Conservation (phyloP, 2,329 filamentous ascomycete species). For the Penicillium sp. region DNA sequence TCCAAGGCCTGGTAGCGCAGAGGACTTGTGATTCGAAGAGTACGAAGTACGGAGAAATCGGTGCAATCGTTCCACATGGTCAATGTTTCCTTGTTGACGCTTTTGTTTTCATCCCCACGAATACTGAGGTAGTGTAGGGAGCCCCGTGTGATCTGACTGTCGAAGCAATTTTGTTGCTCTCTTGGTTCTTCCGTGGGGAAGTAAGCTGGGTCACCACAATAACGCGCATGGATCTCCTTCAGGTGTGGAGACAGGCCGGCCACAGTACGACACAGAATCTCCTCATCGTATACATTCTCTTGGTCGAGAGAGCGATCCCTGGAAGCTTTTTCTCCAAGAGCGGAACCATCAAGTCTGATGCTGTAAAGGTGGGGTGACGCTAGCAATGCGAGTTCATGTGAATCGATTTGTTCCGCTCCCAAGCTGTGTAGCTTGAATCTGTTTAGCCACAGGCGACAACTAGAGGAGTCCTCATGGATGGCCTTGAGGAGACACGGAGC, state of each 20-base stretch:
- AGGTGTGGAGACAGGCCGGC: not conserved
- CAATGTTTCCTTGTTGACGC: not conserved
- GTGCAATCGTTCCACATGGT: not conserved
- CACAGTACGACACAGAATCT: not conserved
- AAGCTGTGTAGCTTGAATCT: not conserved
- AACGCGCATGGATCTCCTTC: not conserved
- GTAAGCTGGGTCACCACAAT: not conserved
- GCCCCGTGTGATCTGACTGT: not conserved
- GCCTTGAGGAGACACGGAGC: not conserved
- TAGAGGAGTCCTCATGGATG: not conserved
- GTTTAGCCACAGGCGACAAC: not conserved
- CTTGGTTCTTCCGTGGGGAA: not conserved
- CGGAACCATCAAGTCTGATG: not conserved
- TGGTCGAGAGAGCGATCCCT: not conserved
- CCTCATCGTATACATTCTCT: not conserved
- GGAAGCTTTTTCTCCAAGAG: not conserved
- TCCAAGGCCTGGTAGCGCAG: not conserved
- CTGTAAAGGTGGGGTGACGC: not conserved
- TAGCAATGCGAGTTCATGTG: not conserved
- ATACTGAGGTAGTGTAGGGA: not conserved
- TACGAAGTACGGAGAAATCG: not conserved
- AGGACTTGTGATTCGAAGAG: not conserved
- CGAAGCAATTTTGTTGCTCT: not conserved
- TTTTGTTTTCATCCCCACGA: not conserved
- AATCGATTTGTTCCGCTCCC: not conserved